phyloP scores from a whole-genome alignment of 2,329 filamentous ascomycete genomes.

The Huntiella omanensis region DNA sequence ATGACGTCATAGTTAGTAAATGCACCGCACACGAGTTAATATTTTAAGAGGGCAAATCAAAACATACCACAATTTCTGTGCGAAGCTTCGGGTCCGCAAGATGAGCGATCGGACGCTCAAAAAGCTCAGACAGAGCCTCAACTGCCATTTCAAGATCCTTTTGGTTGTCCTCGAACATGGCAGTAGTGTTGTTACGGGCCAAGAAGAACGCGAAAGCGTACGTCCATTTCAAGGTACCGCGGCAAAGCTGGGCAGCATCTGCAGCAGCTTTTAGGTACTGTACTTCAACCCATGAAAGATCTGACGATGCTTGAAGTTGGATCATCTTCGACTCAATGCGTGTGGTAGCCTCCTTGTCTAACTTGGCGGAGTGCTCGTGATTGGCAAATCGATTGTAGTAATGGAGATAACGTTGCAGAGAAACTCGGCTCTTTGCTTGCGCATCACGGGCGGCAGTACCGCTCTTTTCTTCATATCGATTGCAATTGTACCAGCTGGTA shows the following conservation, averaged over 20 bases:
- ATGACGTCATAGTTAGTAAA: background rate
- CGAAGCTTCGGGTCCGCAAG: conserved; percentile 76
- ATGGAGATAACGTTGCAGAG: conserved; percentile 86
- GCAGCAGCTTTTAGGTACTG: conserved; percentile 91
- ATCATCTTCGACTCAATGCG: conserved; percentile 99
- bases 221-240: conserved; percentile 98
- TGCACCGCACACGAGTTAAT: background rate
- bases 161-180: conserved; percentile 97
- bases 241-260: conserved; percentile 82
- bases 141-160: conserved; percentile 96
- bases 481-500: conserved; percentile 99
- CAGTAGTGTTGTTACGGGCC: conserved; percentile 83
- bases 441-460: conserved; percentile 78
- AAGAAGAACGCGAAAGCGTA: conserved; percentile 98
- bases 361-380: conserved; percentile 89
- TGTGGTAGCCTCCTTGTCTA: conserved; percentile 87
- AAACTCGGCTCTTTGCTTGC: conserved; percentile 77
- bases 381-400: conserved; percentile 99
- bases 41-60: background rate
- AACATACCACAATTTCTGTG: conserved; percentile 63
- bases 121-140: conserved; percentile 95
- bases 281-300: conserved; percentile 98
- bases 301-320: conserved; percentile 77
- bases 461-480: conserved; percentile 89
- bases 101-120: conserved; percentile 87